Base-by-base conservation (phyloP, 2,329 filamentous ascomycete genomes). In the Paracorniculantispora psalliotae region DNA sequence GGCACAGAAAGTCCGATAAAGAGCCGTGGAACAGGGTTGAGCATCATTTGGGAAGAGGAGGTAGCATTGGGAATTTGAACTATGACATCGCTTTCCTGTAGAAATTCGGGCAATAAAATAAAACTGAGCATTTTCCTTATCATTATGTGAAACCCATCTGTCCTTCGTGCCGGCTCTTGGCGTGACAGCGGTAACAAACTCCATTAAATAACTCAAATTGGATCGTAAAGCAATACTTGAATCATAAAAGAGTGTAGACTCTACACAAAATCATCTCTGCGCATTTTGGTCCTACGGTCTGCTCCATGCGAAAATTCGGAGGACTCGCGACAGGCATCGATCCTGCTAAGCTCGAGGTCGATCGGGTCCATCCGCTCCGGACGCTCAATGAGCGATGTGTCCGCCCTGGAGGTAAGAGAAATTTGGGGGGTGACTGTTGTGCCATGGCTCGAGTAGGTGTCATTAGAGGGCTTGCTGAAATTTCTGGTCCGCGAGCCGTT, bases 321-420 rank as follows among this genome's bases (percentile, higher is more conserved):
- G 28, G 21, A 37, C 37, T 19, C 46, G 2, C 28, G 28, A 28
- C 49, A 61, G 33, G 25, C 37, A 23, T 58, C 59, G 49, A 61
- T 61, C 23, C 55, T 50, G 28, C 54, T 44, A 30, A 61, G 59
- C 43, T 61, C 59, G 19, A 61, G 43, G 46, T 61, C 59, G 25
- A 61, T 58, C 13, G 54, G 59, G 26, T 61, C 55, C 49, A 52
- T 39, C 9, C 39, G 46, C 28, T 54, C 57, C 8, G 28, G n/a
- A 13, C 57, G 26, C 26, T 47, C 37, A 10, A 55, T 33, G n/a
- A 50, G 43, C 23, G 57, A 55, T 4, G 25, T 30, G 6, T 59
- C 50, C 1, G 47, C 28, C n/a, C 33, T 41, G 5, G 53, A 57
- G 1, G 28, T 23, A n/a, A 37, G 28, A 13, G 59, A 59, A 4